A percentile compares a stretch with the other conserved stretches of the same genome.
These are phyloP conservation scores for Trichoderma orchidacearum DNA, from an alignment of 495 filamentous ascomycete species.

Conservation along the genomic window DNA sequence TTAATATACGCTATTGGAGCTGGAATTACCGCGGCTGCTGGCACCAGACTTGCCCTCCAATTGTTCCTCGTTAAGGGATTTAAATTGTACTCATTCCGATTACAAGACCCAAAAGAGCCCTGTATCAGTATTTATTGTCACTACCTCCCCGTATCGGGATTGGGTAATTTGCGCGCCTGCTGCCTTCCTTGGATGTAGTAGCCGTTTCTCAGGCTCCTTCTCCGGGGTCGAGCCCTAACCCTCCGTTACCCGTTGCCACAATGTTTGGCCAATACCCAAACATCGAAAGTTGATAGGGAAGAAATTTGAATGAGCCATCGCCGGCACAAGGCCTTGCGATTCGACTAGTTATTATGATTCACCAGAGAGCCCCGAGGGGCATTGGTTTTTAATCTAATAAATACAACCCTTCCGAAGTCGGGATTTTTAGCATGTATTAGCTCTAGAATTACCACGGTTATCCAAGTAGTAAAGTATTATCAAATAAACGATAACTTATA, in stretches of 20 bases:
- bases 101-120: slow-evolving; percentile 42
- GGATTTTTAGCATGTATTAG: slow-evolving; percentile 60
- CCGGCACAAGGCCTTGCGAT: slow-evolving; percentile 50
- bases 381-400: slow-evolving; percentile 63
- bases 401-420: slow-evolving; percentile 51
- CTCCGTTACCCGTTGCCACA: slow-evolving; percentile 39
- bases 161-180: slow-evolving; percentile 36
- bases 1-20: slow-evolving; percentile 25
- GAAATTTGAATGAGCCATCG: slow-evolving; percentile 55
- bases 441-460: slow-evolving; percentile 65
- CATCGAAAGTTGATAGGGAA: slow-evolving; percentile 53
- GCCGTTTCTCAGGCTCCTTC: slow-evolving; percentile 30
- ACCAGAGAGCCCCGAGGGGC: slow-evolving; percentile 47
- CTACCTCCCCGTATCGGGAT: slow-evolving; percentile 34
- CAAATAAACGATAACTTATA: slow-evolving; percentile 64
- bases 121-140: slow-evolving; percentile 44
- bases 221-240: slow-evolving; percentile 37
- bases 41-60: slow-evolving; percentile 39
- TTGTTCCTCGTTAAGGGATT: slow-evolving; percentile 44
- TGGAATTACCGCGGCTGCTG: slow-evolving; percentile 22
- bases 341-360: slow-evolving; percentile 54
- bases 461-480: slow-evolving; percentile 60
- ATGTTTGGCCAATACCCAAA: slow-evolving; percentile 39
- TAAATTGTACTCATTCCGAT: slow-evolving; percentile 45
- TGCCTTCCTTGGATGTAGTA: slow-evolving; percentile 34